Percentiles rank a stretch among this genome's conserved stretches.
These are phyloP conservation scores for Postia placenta DNA, from an alignment of 768 basidiomycete species.

Conservation along the genomic window DNA sequence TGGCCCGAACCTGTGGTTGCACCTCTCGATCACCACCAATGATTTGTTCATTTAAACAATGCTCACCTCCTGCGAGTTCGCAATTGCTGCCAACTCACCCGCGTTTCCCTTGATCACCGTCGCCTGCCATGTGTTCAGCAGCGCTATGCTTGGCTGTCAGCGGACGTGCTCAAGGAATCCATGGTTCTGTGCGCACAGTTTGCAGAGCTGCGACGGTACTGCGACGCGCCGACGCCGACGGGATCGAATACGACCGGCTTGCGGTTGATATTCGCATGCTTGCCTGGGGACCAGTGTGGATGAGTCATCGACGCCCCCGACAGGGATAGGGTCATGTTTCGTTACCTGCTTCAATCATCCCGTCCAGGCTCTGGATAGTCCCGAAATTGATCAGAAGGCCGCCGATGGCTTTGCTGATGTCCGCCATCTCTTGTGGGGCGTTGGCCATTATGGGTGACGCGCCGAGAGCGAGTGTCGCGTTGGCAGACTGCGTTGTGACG, in stretches of 20 bases:
- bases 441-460: conserved; percentile 95
- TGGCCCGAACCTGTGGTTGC: conserved; percentile 50
- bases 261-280: conserved; percentile 55
- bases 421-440: conserved; percentile 73
- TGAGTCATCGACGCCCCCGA: neutral
- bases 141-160: conserved; percentile 31
- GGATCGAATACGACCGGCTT: conserved; percentile 89
- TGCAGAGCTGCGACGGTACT: conserved; percentile 57
- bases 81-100: conserved; percentile 76
- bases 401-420: conserved; percentile 59
- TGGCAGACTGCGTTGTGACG: conserved; percentile 85
- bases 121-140: conserved; percentile 75
- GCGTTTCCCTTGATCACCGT: conserved; percentile 95
- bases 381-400: conserved; percentile 86
- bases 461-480: conserved; percentile 80
- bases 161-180: neutral
- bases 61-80: conserved; percentile 67
- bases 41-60: neutral
- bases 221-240: conserved; percentile 83
- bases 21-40: neutral
- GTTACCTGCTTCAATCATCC: conserved; percentile 71
- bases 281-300: conserved; percentile 26
- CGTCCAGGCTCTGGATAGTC: conserved; percentile 60
- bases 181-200: conserved; percentile 33
- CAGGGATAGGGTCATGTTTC: neutral